Conservation (phyloP, 192 early-diverging fungal genomes). For the Entomortierella chlamydospora region DNA sequence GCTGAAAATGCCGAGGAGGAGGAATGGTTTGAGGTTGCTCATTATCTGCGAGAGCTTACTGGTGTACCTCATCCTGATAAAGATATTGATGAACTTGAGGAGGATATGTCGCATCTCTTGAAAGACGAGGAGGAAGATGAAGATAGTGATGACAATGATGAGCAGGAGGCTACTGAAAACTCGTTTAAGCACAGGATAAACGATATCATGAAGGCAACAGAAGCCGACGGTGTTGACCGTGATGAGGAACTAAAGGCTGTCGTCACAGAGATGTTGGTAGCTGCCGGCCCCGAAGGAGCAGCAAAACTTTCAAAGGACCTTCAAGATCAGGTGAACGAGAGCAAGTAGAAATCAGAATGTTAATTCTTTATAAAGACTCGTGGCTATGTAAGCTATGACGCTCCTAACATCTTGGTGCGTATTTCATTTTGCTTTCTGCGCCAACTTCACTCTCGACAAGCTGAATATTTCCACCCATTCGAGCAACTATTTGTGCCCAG, state of each 20-base stretch:
- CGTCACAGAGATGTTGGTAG: conserved; percentile 58
- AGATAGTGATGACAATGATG: conserved; percentile 27
- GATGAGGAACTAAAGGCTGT: conserved; percentile 71
- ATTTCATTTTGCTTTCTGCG: conserved; percentile 14
- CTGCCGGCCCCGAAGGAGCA: conserved; percentile 17
- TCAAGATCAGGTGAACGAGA: conserved; percentile 9
- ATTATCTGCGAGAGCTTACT: conserved; percentile 65
- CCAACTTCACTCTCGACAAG: conserved; percentile 34
- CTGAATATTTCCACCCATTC: conserved; percentile 37
- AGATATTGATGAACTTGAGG: conserved; percentile 45
- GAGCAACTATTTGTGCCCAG: conserved; percentile 37
- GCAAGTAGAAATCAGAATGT: not conserved
- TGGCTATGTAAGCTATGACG: not conserved
- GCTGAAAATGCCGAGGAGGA: conserved; percentile 71
- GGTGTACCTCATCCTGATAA: conserved; percentile 63
- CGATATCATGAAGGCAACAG: conserved; percentile 66
- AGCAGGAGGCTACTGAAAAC: conserved; percentile 31
- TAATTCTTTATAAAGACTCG: not conserved
- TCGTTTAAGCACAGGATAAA: conserved; percentile 64
- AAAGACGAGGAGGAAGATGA: conserved; percentile 40
- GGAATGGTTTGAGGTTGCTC: conserved; percentile 74
- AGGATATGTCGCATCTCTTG: conserved; percentile 39
- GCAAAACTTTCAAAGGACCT: conserved; percentile 28
- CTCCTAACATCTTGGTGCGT: conserved; percentile 20
- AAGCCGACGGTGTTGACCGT: conserved; percentile 61